Conservation (phyloP, 176 grass and related monocot genomes). For the Typha latifolia region DNA sequence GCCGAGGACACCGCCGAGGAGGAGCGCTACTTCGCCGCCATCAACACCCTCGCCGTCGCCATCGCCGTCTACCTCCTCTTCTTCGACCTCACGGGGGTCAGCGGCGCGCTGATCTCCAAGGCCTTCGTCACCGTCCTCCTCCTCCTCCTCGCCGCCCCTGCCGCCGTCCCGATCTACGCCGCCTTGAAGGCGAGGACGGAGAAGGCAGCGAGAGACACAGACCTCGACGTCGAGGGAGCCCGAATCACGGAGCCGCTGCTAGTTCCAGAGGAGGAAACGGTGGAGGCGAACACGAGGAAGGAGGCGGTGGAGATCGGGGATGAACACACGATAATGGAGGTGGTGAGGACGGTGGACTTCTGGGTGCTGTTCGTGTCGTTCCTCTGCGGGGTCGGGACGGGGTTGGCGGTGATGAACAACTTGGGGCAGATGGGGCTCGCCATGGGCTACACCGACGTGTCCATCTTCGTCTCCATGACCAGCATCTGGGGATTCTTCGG, state of each 20-base stretch:
- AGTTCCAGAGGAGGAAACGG: constrained; percentile 2
- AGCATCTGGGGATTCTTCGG: constrained; percentile 99
- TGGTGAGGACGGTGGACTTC: constrained; percentile 55
- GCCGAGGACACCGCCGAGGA: constrained; percentile 38
- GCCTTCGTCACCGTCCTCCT: constrained; percentile 56
- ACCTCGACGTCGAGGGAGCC: not conserved
- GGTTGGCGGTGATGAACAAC: constrained; percentile 94
- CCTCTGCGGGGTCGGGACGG: constrained; percentile 77
- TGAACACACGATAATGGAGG: constrained; percentile 78
- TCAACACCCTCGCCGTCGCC: constrained; percentile 65
- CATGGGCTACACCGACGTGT: constrained; percentile 83
- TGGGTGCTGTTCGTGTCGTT: constrained; percentile 89
- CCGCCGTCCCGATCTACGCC: constrained; percentile 49
- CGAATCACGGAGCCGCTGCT: constrained; percentile 19
- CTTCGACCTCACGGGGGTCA: constrained; percentile 54
- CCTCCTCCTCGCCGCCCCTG: constrained; percentile 62
- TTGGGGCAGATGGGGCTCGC: constrained; percentile 89
- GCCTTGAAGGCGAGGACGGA: constrained; percentile 11
- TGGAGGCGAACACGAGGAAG: not conserved
- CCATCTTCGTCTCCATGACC: constrained; percentile 89
- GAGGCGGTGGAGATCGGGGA: constrained; percentile 66
- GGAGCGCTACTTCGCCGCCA: constrained; percentile 45
- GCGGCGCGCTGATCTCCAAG: constrained; percentile 23
- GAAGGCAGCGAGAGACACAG: constrained; percentile 8
- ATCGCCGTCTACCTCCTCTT: constrained; percentile 89